phyloP scores from a whole-genome alignment of 1,139 yeast species.

The Blastobotrys proliferans region DNA sequence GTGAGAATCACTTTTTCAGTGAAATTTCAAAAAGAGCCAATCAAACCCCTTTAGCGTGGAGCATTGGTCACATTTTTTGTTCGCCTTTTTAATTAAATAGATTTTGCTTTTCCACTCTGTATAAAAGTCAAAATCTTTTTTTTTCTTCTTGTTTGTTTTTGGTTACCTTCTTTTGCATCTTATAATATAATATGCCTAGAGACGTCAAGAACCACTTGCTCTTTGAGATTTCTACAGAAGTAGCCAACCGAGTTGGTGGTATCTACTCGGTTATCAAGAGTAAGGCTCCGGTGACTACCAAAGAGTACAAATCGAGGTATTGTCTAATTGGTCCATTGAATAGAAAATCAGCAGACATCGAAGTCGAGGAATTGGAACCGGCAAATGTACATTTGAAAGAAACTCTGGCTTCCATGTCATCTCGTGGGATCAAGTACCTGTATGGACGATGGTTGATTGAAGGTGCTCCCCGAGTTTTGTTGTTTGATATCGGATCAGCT shows the following conservation, averaged over 20 bases:
- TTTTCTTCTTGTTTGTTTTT: not conserved
- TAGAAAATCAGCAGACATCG: constrained; percentile 78
- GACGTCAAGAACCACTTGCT: constrained; percentile 69
- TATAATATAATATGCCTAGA: constrained; percentile 23
- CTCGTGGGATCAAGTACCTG: constrained; percentile 75
- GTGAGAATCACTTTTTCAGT: not conserved
- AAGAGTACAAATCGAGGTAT: constrained; percentile 87
- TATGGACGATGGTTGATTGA: constrained; percentile 98
- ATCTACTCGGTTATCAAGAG: constrained; percentile 95
- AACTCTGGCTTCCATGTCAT: constrained; percentile 56
- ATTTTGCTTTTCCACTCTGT: not conserved
- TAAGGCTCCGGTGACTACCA: constrained; percentile 93
- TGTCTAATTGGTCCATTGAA: constrained; percentile 84
- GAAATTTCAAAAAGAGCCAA: too few species aligned
- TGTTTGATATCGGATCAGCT: constrained; percentile 83
- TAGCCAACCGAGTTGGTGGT: constrained; percentile 96
- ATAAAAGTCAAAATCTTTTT: not conserved
- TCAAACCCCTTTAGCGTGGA: too few species aligned
- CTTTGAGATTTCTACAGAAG: constrained; percentile 96
- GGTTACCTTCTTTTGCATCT: constrained; percentile 1
- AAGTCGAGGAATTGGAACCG: constrained; percentile 79
- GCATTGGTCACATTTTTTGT: not conserved
- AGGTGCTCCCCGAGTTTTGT: constrained; percentile 90
- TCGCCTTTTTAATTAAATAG: not conserved
- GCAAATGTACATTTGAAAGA: constrained; percentile 55